A percentile compares a stretch with the other conserved stretches of the same genome.
Conservation (phyloP, 2,329 filamentous ascomycete genomes). For the Setomelanomma holmii region DNA sequence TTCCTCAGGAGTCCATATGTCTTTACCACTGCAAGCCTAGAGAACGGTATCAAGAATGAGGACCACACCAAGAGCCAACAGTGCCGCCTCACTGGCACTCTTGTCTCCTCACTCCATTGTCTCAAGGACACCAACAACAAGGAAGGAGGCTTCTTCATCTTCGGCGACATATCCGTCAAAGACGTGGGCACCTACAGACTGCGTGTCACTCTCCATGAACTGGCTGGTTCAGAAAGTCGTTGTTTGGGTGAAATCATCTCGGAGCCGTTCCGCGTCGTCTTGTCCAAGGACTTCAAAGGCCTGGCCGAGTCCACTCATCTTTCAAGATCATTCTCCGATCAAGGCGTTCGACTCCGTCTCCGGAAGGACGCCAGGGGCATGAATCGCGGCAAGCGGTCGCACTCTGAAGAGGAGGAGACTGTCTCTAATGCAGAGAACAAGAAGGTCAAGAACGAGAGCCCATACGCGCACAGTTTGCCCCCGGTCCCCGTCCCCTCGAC, state of each 20-base stretch:
- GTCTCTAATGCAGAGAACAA: no score
- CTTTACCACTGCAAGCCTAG: slow-evolving; percentile 66
- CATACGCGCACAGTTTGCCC: neutral
- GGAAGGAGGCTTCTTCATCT: slow-evolving; percentile 89
- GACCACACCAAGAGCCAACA: slow-evolving; percentile 48
- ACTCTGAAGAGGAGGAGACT: no score
- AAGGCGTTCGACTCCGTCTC: slow-evolving; percentile 81
- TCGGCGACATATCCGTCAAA: slow-evolving; percentile 83
- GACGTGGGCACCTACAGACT: slow-evolving; percentile 75
- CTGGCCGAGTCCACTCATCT: slow-evolving; percentile 83
- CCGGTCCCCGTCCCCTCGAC: neutral
- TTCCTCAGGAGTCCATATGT: slow-evolving; percentile 71
- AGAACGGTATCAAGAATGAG: slow-evolving; percentile 56
- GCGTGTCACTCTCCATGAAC: slow-evolving; percentile 76
- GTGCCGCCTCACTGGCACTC: slow-evolving; percentile 70
- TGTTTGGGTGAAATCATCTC: slow-evolving; percentile 61
- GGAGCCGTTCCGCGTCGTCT: slow-evolving; percentile 69
- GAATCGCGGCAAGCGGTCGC: slow-evolving; percentile 19
- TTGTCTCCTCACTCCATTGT: slow-evolving; percentile 81
- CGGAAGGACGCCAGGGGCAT: slow-evolving; percentile 70
- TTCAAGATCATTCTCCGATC: slow-evolving; percentile 83
- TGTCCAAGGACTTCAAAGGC: slow-evolving; percentile 76
- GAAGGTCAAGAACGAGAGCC: neutral
- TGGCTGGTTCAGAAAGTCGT: neutral
- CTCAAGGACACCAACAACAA: slow-evolving; percentile 78